Evolutionary conservation across 306 rosid genomes (phyloP), one percentile per base, ranked within the genome.

Genomic region (Vachellia pachyceras): DNA sequence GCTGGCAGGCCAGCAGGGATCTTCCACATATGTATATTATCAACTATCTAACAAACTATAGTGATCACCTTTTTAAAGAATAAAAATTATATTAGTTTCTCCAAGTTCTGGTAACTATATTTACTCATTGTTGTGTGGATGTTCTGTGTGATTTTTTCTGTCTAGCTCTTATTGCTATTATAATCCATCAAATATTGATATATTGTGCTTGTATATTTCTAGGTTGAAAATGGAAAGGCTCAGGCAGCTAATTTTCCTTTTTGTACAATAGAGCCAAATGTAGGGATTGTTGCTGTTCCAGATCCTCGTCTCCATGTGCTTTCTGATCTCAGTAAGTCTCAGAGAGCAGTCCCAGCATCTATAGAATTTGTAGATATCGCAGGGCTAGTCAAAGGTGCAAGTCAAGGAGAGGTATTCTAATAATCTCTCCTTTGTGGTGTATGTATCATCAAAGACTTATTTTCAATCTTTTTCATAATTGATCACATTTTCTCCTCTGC

Each of bases 201-300:
- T 72, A 17, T 78, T 37, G 61, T 58, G 82, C n/a, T 80, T 58
- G 79, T 73, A 35, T 61, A 14, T 82, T 63, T 83, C 86, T 85
- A 95, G 99, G 99, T 95, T 45, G 99, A 93, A 87, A 95, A 91
- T 82, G 99, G 99, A 41, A 95, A 90, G 87, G 99, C 99, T 78
- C 98, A 95, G 33, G 99, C 99, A 76, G 99, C 97, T 72, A 93
- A 95, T 79, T 93, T 95, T 79, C 99, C 99, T 23, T 95, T 95
- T 87, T 95, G 99, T 84, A 95, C 99, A 5, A 93, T 95, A 83
- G 99, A 93, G 87, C 99, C 99, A 76, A 95, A 95, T 79, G 96
- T 95, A 80, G 99, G 99, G 85, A 90, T 93, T 83, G 98, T 93
- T 82, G 98, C 97, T 29, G 99, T 95, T 85, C 99, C 99, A 25